Conservation (phyloP, 2,329 filamentous ascomycete species). For the Trichoderma cornu-damae region DNA sequence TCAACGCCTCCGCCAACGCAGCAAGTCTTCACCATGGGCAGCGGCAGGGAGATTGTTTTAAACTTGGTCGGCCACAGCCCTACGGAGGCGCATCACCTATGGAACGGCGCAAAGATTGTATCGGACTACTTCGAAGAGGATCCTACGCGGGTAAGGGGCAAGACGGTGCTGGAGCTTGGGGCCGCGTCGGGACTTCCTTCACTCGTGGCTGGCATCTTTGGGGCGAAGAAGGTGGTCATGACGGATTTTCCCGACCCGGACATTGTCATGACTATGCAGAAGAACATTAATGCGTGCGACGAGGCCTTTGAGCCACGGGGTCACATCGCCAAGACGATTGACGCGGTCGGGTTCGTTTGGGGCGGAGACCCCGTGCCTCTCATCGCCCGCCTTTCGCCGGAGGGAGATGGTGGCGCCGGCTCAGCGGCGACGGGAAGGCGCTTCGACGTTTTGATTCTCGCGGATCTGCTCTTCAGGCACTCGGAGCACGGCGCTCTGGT, state of each 20-base stretch:
- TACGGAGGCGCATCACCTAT: constrained; percentile 83
- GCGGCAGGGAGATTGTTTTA: constrained; percentile 61
- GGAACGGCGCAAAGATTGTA: constrained; percentile 81
- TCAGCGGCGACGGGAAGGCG: constrained; percentile 26
- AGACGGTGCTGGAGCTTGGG: constrained; percentile 80
- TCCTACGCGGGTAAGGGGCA: constrained; percentile 56
- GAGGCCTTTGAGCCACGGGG: constrained; percentile 31
- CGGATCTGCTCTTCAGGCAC: constrained; percentile 88
- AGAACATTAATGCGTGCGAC: constrained; percentile 62
- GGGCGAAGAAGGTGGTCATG: constrained; percentile 66
- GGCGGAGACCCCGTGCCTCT: constrained; percentile 60
- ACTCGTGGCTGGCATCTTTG: constrained; percentile 68
- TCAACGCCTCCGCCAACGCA: constrained; percentile 71
- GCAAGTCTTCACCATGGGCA: constrained; percentile 64
- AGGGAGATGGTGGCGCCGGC: neutral
- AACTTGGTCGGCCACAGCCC: constrained; percentile 83
- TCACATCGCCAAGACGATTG: constrained; percentile 37
- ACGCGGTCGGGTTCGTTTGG: constrained; percentile 76
- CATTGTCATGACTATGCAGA: constrained; percentile 71
- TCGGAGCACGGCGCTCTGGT: constrained; percentile 77
- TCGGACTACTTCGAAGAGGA: constrained; percentile 71
- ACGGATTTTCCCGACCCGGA: constrained; percentile 87
- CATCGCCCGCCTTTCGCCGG: constrained; percentile 49
- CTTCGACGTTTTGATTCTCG: constrained; percentile 81
- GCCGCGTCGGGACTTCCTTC: constrained; percentile 82